Conservation (phyloP, 768 basidiomycete species). For the Coprinopsis cinerea region DNA sequence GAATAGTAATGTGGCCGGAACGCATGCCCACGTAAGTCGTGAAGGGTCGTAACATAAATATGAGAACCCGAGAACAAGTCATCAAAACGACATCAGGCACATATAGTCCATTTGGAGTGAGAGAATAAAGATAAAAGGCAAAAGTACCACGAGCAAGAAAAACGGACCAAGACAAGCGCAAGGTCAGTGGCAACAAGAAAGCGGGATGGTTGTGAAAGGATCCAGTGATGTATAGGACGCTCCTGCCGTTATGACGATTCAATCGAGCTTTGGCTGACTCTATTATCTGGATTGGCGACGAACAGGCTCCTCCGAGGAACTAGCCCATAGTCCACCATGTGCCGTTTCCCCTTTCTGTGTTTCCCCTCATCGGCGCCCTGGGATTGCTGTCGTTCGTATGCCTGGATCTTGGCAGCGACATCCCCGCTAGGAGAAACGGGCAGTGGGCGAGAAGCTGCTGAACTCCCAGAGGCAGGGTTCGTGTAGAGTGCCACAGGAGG, state of each 20-base stretch:
- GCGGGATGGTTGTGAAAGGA: too few species aligned
- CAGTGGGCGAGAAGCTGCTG: conserved; percentile 12
- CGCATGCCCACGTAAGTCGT: too few species aligned
- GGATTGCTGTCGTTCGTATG: conserved; percentile 56
- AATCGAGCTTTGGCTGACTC: conserved; percentile 4
- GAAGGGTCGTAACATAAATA: too few species aligned
- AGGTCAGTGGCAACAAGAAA: too few species aligned
- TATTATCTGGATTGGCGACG: conserved; percentile 66
- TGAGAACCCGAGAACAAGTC: too few species aligned
- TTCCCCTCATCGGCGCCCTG: conserved; percentile 37
- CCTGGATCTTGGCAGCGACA: conserved; percentile 50
- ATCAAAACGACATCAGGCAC: too few species aligned
- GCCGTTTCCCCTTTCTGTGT: conserved; percentile 33
- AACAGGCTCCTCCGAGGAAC: conserved; percentile 59
- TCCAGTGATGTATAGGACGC: too few species aligned
- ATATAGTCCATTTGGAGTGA: too few species aligned
- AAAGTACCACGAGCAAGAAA: too few species aligned
- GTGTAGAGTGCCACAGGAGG: conserved; percentile 2
- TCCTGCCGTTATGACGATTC: not conserved
- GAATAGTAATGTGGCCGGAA: too few species aligned
- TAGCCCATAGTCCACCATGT: conserved; percentile 56
- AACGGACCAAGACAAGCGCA: too few species aligned
- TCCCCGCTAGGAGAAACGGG: conserved; percentile 18
- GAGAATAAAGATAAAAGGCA: too few species aligned
- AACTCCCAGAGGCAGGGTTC: not conserved